Evolutionary conservation across 768 basidiomycete species (phyloP), one percentile per base, ranked within the genome.

Genomic region (Boletus rubroflammeus): DNA sequence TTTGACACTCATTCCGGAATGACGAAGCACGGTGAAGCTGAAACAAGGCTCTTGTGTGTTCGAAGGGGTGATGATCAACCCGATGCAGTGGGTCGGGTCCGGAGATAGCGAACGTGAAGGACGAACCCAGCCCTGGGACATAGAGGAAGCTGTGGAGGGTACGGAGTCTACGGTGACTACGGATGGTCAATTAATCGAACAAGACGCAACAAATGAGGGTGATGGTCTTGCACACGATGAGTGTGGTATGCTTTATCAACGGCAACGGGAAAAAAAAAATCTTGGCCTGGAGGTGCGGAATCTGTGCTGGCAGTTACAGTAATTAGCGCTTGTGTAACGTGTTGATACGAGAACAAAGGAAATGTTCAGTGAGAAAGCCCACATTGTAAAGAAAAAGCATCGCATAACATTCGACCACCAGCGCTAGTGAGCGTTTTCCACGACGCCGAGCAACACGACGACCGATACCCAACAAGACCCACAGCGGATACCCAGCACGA

Each of bases 401-500:
- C 47, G 19, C 45, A 34, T 25, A 50, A 34, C 62, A 25, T 49
- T 40, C 36, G 26, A 51, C 49, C 59, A 48, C 50, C 55, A 53
- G 38, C 39, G 49, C 57, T 25, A 41, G 51, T 23, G 23, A 46
- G 23, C 43, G 34, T 45, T 47, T 32, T 31, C 39, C 28, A 47
- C 51, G 48, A 48, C 53, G 7, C 10, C 40, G 25, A 47, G 15
- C 42, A n/a, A 11, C 44, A 47, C 59, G 35, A 43, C 57, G 38
- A 42, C 31, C 45, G 53, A 63, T 62, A 66, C 58, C 60, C 54
- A 41, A 8, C 45, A 53, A 51, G 34, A 41, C 13, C 23, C 15
- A 17, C 48, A 36, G 13, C 53, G 17, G 43, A 65, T 60, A 65
- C 55, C 60, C 64, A 53, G 19, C 48, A 48, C 57, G 13, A 52